phyloP scores from a whole-genome alignment of 345 rosid genomes.

The Limnanthes douglasii region DNA sequence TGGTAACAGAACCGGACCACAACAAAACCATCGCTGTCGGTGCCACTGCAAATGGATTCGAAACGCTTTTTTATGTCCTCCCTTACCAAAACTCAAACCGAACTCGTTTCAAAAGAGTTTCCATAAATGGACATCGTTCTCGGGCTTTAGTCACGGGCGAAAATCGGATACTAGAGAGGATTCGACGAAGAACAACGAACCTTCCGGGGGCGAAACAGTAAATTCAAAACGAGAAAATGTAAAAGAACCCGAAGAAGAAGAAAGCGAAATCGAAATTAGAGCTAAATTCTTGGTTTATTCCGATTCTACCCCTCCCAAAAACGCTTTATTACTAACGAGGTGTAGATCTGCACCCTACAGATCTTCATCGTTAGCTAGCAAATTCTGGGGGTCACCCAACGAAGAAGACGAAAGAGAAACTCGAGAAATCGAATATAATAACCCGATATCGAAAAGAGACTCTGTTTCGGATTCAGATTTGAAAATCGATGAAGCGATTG shows the following conservation, averaged over 20 bases:
- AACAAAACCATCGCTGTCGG: conserved; percentile 7
- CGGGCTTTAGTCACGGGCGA: conserved; percentile 12
- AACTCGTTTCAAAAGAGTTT: conserved; percentile 23
- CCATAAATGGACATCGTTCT: conserved; percentile 35
- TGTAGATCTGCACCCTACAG: conserved; percentile 85
- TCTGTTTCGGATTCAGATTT: conserved; percentile 10
- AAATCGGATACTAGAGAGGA: conserved; percentile 17
- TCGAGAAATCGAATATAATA: conserved; percentile 9
- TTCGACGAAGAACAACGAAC: conserved; percentile 16
- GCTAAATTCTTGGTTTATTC: conserved; percentile 16
- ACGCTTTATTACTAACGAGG: conserved; percentile 53
- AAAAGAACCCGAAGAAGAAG: conserved; percentile 8
- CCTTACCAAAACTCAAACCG: conserved; percentile 13
- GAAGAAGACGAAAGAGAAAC: conserved; percentile 16
- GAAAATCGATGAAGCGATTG: conserved; percentile 11
- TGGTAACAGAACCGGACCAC: conserved; percentile 8
- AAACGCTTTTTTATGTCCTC: conserved; percentile 19
- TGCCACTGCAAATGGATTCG: conserved; percentile 38
- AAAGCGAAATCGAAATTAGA: conserved; percentile 12
- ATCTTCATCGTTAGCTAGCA: conserved; percentile 63
- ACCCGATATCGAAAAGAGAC: conserved; percentile 15
- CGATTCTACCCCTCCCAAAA: conserved; percentile 43
- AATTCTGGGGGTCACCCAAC: conserved; percentile 63
- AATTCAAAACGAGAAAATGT: conserved; percentile 6
- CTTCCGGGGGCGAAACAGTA: conserved; percentile 14